Conservation (phyloP, 192 early-diverging fungal genomes). For the Mortierella antarctica region DNA sequence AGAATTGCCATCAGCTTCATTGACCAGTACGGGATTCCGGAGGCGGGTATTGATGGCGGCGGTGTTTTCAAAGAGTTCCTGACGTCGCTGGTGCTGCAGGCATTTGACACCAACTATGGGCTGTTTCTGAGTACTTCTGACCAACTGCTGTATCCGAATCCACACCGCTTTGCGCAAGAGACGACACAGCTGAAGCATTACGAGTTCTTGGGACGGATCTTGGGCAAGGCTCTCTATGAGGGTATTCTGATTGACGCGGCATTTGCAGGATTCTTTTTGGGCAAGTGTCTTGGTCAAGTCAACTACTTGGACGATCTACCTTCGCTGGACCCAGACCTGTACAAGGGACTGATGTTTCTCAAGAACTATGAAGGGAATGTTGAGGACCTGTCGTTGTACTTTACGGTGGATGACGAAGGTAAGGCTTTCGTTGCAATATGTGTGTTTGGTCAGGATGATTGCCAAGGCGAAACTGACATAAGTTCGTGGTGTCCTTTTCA, state of each 20-base stretch:
- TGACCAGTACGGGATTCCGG: slow-evolving; percentile 82
- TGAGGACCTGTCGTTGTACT: slow-evolving; percentile 78
- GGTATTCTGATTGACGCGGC: slow-evolving; percentile 85
- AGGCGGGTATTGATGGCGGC: slow-evolving; percentile 96
- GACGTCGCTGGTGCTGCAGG: slow-evolving; percentile 76
- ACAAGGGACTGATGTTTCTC: slow-evolving; percentile 75
- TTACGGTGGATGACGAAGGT: slow-evolving; percentile 74
- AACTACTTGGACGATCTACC: slow-evolving; percentile 74
- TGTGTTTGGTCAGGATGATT: background rate
- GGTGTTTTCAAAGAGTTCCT: slow-evolving; percentile 99
- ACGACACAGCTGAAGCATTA: slow-evolving; percentile 68
- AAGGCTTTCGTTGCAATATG: slow-evolving; percentile 7
- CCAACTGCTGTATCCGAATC: slow-evolving; percentile 80
- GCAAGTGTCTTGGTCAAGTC: slow-evolving; percentile 70
- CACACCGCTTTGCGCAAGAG: slow-evolving; percentile 62
- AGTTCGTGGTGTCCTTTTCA: background rate
- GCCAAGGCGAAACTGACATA: background rate
- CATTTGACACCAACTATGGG: slow-evolving; percentile 78
- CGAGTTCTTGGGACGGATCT: slow-evolving; percentile 81
- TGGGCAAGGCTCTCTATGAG: slow-evolving; percentile 89
- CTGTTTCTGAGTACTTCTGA: slow-evolving; percentile 75
- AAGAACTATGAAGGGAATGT: slow-evolving; percentile 80
- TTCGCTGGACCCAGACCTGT: slow-evolving; percentile 82
- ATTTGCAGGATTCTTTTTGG: slow-evolving; percentile 88
- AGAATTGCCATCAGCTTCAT: slow-evolving; percentile 89